These are phyloP conservation scores for Globisporangium orthogonon DNA, from an alignment of 352 stramenopile genomes.

Conservation along the genomic window DNA sequence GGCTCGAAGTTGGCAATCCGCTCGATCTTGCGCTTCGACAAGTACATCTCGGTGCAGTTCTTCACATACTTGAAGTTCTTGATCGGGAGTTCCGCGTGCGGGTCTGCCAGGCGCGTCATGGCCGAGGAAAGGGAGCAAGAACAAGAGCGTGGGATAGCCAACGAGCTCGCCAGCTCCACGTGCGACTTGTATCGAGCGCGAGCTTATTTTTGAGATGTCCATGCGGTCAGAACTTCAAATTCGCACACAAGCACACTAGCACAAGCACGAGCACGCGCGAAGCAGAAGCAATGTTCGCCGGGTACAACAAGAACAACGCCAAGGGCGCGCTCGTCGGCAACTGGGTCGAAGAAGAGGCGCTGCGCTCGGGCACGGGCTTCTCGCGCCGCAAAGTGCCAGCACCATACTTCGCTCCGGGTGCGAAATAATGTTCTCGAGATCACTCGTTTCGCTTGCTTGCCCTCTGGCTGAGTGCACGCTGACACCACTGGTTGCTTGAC, in stretches of 20 bases:
- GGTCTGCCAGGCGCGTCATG: constrained; percentile 44
- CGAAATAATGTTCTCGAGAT: not conserved
- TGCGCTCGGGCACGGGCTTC: constrained; percentile 53
- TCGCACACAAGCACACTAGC: too few species aligned
- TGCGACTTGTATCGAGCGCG: too few species aligned
- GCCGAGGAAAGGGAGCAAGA: too few species aligned
- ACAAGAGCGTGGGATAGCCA: too few species aligned
- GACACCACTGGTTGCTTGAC: not conserved
- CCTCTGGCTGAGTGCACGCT: not conserved
- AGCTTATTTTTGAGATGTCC: too few species aligned
- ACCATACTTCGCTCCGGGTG: constrained; percentile 23
- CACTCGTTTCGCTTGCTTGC: not conserved
- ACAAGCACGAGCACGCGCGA: not conserved
- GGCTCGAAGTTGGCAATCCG: constrained; percentile 76
- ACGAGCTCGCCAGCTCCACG: too few species aligned
- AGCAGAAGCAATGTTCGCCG: constrained; percentile 25
- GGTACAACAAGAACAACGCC: constrained; percentile 82
- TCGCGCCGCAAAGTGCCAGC: constrained; percentile 47
- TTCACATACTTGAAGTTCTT: constrained; percentile 91
- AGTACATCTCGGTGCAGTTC: constrained; percentile 83
- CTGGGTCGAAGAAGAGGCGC: constrained; percentile 79
- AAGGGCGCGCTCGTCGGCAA: constrained; percentile 74
- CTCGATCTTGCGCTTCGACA: constrained; percentile 73
- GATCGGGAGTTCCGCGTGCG: constrained; percentile 70
- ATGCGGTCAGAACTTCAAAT: too few species aligned